phyloP scores from a whole-genome alignment of 441 rosid species.

The Pelargonium fulgidum region DNA sequence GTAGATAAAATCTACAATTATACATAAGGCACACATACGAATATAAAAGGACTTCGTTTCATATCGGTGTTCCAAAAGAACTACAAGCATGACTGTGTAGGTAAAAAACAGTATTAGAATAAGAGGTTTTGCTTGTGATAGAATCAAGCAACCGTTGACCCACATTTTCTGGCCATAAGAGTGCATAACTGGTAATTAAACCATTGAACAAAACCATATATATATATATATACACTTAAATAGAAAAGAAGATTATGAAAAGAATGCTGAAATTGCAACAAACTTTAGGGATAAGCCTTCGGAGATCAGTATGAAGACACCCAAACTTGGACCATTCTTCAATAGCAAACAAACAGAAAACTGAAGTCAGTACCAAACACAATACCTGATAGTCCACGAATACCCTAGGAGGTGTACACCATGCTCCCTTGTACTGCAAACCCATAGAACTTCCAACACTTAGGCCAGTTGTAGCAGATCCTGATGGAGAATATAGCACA shows the following conservation, averaged over 20 bases:
- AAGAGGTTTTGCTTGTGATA: no score
- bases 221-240: neutral
- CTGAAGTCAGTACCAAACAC: neutral
- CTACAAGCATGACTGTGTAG: no score
- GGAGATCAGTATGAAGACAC: neutral
- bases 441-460: constrained; percentile 74
- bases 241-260: neutral
- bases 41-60: no score
- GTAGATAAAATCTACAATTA: no score
- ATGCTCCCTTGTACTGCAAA: constrained; percentile 56
- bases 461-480: constrained; percentile 64
- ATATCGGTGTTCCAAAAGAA: no score
- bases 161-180: no score
- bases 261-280: neutral
- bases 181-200: no score
- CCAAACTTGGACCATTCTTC: neutral
- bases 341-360: neutral
- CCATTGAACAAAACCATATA: no score
- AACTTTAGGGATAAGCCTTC: neutral
- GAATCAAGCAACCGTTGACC: no score
- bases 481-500: constrained; percentile 53
- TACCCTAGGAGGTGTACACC: constrained; percentile 82
- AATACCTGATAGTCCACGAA: constrained; percentile 72
- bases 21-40: no score
- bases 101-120: no score